Percentiles rank a stretch among this genome's conserved stretches.
Conservation (phyloP, 164 flowering plant genomes). For the Stephania cephalantha region DNA sequence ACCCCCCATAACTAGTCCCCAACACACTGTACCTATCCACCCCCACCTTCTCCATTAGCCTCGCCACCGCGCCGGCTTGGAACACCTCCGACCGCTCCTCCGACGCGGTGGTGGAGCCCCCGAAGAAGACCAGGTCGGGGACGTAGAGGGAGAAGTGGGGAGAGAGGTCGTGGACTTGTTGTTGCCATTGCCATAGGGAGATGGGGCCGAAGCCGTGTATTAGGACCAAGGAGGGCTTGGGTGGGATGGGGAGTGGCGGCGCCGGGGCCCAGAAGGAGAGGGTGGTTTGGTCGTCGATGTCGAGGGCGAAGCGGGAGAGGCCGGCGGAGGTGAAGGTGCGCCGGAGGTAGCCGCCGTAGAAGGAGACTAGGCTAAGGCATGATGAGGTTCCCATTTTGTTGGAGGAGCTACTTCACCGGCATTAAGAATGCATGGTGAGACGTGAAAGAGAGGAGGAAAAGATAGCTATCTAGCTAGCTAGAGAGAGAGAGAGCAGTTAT, state of each 20-base stretch:
- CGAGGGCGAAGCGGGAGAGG: slow-evolving; percentile 18
- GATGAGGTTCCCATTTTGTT: slow-evolving; percentile 30
- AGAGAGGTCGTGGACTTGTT: slow-evolving; percentile 35
- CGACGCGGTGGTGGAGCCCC: slow-evolving; percentile 44
- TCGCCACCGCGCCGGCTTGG: slow-evolving; percentile 51
- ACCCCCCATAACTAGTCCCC: slow-evolving; percentile 35
- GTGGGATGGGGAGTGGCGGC: not conserved
- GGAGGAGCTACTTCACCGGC: no score
- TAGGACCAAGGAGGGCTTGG: slow-evolving; percentile 22
- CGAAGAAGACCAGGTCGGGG: slow-evolving; percentile 79
- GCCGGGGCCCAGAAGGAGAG: slow-evolving; percentile 50
- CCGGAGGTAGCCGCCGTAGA: slow-evolving; percentile 39
- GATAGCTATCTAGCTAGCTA: no score
- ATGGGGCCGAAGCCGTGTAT: slow-evolving; percentile 65
- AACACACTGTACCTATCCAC: slow-evolving; percentile 28
- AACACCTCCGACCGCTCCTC: slow-evolving; percentile 51
- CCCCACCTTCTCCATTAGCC: slow-evolving; percentile 38
- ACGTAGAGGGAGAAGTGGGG: slow-evolving; percentile 51
- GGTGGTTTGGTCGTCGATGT: slow-evolving; percentile 41
- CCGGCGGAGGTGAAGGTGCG: slow-evolving; percentile 38
- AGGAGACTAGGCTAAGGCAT: slow-evolving; percentile 44
- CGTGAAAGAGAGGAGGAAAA: no score
- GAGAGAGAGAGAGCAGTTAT: no score
- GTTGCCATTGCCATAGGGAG: slow-evolving; percentile 53
- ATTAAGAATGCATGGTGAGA: no score